Evolutionary conservation across 495 filamentous ascomycete genomes (phyloP).

Genomic region (Aspergillus mulundensis): DNA sequence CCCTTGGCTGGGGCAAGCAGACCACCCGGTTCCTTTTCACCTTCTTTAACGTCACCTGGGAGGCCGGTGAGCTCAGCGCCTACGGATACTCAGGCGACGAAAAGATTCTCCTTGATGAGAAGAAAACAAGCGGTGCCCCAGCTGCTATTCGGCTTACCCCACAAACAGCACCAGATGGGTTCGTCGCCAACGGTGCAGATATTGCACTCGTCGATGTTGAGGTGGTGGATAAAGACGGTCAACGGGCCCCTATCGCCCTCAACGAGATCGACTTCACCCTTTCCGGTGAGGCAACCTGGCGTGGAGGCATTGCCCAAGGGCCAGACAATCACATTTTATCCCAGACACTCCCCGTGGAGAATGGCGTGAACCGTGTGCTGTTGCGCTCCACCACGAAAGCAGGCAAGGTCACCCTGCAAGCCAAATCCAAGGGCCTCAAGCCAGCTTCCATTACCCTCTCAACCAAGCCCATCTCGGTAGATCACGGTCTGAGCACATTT

Average conservation of each 20-base stretch:
- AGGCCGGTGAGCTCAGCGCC: conserved; percentile 3
- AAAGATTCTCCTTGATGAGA: background rate
- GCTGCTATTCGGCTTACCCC: conserved; percentile 5
- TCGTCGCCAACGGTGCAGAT: conserved; percentile 14
- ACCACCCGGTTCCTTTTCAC: conserved; percentile 8
- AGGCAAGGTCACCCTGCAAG: conserved; percentile 2
- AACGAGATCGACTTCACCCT: conserved; percentile 7
- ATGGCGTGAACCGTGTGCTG: conserved; percentile 8
- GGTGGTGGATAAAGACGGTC: conserved; percentile 1
- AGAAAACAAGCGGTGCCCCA: conserved; percentile 3
- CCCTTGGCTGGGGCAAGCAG: conserved; percentile 5
- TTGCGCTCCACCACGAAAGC: conserved; percentile 2
- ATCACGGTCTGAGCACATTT: background rate
- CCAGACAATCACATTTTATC: conserved; percentile 10
- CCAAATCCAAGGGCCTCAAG: background rate
- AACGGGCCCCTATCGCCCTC: background rate
- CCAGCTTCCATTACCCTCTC: background rate
- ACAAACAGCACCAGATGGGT: conserved; percentile 1
- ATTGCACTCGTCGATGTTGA: conserved; percentile 7
- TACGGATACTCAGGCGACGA: background rate
- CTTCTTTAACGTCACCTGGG: conserved; percentile 9
- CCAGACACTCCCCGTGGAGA: conserved; percentile 3
- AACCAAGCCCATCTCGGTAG: background rate
- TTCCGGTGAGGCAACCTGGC: conserved; percentile 3
- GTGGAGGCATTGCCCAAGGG: conserved; percentile 6